These are phyloP conservation scores for Trichoderma virens DNA, from an alignment of 495 filamentous ascomycete genomes.

Conservation along the genomic window DNA sequence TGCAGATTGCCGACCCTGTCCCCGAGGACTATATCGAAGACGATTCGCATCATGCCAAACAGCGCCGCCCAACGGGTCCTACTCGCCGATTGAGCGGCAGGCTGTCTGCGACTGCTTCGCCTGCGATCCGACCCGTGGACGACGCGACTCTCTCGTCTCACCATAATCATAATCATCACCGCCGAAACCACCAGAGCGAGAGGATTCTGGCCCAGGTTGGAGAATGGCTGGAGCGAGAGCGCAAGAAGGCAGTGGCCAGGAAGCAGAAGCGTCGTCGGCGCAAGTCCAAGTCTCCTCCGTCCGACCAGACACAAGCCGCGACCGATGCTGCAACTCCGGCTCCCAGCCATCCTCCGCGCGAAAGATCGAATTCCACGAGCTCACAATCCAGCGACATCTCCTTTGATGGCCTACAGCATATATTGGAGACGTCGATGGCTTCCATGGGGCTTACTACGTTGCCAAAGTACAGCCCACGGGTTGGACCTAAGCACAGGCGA, in stretches of 20 bases:
- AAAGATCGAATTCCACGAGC: constrained; percentile 32
- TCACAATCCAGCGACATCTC: constrained; percentile 55
- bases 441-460: constrained; percentile 33
- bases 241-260: constrained; percentile 50
- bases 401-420: constrained; percentile 61
- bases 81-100: background rate
- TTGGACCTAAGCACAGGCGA: constrained; percentile 28
- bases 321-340: constrained; percentile 7
- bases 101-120: constrained; percentile 22
- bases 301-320: constrained; percentile 16
- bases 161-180: constrained; percentile 29
- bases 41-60: constrained; percentile 33
- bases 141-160: constrained; percentile 21
- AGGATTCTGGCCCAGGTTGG: constrained; percentile 62
- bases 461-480: constrained; percentile 25
- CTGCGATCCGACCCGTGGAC: constrained; percentile 24
- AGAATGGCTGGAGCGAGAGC: constrained; percentile 75
- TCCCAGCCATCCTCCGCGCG: constrained; percentile 11
- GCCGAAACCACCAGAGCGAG: constrained; percentile 31
- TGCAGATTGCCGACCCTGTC: constrained; percentile 42
- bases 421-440: constrained; percentile 53
- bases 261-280: constrained; percentile 32
- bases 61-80: constrained; percentile 23
- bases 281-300: constrained; percentile 19
- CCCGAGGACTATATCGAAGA: constrained; percentile 23